Evolutionary conservation across 2,329 filamentous ascomycete genomes (phyloP), one percentile per base, ranked within the genome.

Genomic region (Neofusicoccum ribis): DNA sequence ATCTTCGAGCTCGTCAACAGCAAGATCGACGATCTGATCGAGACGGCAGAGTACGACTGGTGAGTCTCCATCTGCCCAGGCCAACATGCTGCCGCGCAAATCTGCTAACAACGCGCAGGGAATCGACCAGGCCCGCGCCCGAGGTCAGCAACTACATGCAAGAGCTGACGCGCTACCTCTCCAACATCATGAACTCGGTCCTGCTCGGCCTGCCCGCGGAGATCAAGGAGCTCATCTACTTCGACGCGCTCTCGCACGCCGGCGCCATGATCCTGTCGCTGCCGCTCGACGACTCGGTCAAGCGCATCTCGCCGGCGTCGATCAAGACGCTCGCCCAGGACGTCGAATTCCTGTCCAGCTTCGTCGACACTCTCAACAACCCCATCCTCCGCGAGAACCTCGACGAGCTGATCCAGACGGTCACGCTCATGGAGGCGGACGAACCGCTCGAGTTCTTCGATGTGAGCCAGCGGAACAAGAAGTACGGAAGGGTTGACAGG

Each of bases 1-100:
- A 98, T 99, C 65, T 99, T 99, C 74, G 96, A 99, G 79, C 86
- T 99, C 0, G 95, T 99, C 68, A 98, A 99, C 80, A 96, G 91
- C 65, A 99, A 99, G 81, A 98, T 99, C 71, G 94, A 98, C 73
- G 95, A 99, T 75, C 85, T 99, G 11, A 91, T 99, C 63, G 94
- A 97, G 72, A 98, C 93, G 0, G 94, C 95, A 37, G 95, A 99
- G 78, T 99, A 99, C 75, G 92, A 98, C 76, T 99, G 95, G 90
- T 88, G 79, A 63, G 79, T 68, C 36, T 7, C 9, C 46, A 44
- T 41, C 31, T 56, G 20, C 17, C 15, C 43, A 20, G 9, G 17
- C 17, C 8, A 61, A 12, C 36, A 44, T 15, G 5, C 14, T 4
- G 6, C 41, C 12, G 51, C 49, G 36, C 15, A 3, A 6, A 20